Conservation (phyloP, 805 yeast species). For the Priceomyces carsonii region DNA sequence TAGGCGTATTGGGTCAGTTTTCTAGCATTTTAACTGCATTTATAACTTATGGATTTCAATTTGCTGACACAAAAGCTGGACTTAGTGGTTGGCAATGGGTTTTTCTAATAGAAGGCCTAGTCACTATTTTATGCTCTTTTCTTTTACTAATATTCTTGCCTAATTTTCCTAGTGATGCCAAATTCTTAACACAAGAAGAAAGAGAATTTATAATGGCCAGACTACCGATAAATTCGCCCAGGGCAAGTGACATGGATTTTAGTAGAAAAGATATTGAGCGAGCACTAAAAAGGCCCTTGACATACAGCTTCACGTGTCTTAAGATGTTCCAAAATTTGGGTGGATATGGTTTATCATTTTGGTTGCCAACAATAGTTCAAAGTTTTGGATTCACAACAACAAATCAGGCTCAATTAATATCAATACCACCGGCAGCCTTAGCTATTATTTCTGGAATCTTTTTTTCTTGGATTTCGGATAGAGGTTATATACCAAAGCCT, state of each 20-base stretch:
- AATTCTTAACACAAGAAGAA: constrained; percentile 33
- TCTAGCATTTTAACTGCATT: neutral
- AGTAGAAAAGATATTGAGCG: neutral
- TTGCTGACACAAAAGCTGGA: neutral
- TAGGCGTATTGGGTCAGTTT: neutral
- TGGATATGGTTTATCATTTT: neutral
- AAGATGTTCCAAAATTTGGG: neutral
- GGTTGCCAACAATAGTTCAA: neutral
- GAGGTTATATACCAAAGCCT: neutral
- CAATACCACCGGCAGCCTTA: neutral
- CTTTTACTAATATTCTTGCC: constrained; percentile 10
- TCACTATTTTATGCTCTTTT: constrained; percentile 3
- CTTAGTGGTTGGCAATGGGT: constrained; percentile 6
- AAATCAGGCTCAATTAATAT: neutral
- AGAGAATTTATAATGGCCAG: constrained; percentile 10
- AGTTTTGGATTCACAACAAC: neutral
- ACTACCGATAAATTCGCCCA: neutral
- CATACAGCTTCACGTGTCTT: neutral
- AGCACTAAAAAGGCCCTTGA: neutral
- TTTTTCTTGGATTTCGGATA: neutral
- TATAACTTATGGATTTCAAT: neutral
- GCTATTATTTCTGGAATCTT: neutral
- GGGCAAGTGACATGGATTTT: neutral
- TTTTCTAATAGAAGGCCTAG: constrained; percentile 6
- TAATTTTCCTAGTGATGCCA: constrained; percentile 28